Evolutionary conservation across 805 yeast genomes (phyloP), one percentile per base, ranked within the genome.

Genomic region (Myxozyma monticola): DNA sequence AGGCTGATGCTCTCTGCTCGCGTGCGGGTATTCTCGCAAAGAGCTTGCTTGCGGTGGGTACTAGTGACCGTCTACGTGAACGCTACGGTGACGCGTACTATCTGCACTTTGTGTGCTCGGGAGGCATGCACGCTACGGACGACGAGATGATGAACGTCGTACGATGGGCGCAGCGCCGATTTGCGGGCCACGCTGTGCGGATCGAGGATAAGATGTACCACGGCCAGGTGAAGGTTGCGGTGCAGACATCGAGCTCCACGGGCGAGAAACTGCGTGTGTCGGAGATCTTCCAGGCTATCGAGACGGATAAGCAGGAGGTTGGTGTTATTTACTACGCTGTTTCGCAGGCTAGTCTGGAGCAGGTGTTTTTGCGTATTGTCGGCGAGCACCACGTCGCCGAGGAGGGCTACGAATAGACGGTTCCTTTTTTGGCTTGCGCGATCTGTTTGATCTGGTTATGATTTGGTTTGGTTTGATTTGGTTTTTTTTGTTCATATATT

Each of bases 1-100:
- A 68, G 39, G 71, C 71, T 0, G 71, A 68, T 51, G 69, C 71
- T 4, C 49, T 68, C 28, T 65, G 68, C 25, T 46, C 62, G 20
- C 55, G 71, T 14, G 71, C 70, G 1, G 71, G 70, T 15, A 65
- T 68, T 39, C 44, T 68, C 38, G 64, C 71, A 15, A 52, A 55
- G 45, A 48, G 55, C 37, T 37, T 68, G 42, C 57, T 67, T 39
- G 71, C 71, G 5, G 62, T 67, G 25, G 71, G 71, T 1, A 51
- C 65, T 1, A 59, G 64, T 7, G 60, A 60, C 17, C 49, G 60
- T 10, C 55, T 68, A 34, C 58, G 68, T 9, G 56, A 60, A 17
- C 44, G 53, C 25, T 59, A 62, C 31, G 71, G 71, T n/a, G 54
- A 59, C 37, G 59, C 54, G 18, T 63, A 62, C 42, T 66, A 65